phyloP scores from a whole-genome alignment of 2,329 filamentous ascomycete species.

The Colletotrichum graminicola region DNA sequence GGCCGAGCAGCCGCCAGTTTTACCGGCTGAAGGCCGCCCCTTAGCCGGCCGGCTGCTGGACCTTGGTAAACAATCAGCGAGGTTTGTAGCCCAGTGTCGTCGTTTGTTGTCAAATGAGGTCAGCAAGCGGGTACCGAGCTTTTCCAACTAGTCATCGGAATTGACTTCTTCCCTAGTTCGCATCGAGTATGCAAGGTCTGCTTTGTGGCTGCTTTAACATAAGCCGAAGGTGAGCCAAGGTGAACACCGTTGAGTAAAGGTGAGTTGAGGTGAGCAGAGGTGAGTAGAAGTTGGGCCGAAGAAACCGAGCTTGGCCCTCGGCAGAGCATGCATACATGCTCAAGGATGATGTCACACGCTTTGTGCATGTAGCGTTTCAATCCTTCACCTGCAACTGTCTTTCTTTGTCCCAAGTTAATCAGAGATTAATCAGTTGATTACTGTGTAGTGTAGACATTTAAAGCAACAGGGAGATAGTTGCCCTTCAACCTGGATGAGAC shows the following conservation, averaged over 20 bases:
- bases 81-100: neutral
- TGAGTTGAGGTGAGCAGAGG: neutral
- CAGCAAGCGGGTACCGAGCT: conserved; percentile 14
- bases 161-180: neutral
- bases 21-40: conserved; percentile 6
- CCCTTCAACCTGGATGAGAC: neutral
- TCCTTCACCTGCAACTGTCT: neutral
- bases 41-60: conserved; percentile 26
- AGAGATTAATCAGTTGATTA: neutral
- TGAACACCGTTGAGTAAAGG: neutral
- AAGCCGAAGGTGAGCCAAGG: neutral
- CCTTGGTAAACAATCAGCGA: conserved; percentile 26
- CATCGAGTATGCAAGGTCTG: neutral
- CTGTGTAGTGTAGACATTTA: neutral
- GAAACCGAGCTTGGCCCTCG: neutral
- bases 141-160: neutral
- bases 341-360: neutral
- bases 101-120: conserved; percentile 1
- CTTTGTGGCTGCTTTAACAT: neutral
- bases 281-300: neutral
- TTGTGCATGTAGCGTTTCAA: neutral
- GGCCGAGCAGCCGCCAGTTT: conserved; percentile 9
- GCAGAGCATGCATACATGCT: neutral
- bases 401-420: neutral
- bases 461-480: neutral